These are phyloP conservation scores for Corrigiola litoralis DNA, from an alignment of 179 eudicot species.

Conservation along the genomic window DNA sequence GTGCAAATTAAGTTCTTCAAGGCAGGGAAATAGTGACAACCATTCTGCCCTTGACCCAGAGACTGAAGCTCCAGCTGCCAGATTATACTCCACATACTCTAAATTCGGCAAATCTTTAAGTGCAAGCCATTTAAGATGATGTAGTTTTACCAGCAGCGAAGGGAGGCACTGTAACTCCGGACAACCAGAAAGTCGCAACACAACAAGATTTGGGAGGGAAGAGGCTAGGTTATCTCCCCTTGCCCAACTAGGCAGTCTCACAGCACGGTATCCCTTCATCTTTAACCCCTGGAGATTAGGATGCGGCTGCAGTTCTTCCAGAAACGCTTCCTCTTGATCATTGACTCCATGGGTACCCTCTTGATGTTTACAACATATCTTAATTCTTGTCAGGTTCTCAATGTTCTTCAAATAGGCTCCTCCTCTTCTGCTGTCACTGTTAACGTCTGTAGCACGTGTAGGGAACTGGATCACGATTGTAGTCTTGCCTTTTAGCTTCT, in stretches of 20 bases:
- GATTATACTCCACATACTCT: slow-evolving; percentile 2
- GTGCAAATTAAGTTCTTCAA: not conserved
- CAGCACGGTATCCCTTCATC: not conserved
- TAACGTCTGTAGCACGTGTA: no score
- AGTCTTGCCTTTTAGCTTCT: not conserved
- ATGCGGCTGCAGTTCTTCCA: slow-evolving; percentile 20
- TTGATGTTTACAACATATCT: rapidly evolving
- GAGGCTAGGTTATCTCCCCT: not conserved
- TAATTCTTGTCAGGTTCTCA: not conserved
- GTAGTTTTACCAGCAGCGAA: not conserved
- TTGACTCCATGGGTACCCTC: not conserved
- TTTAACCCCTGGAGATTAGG: slow-evolving; percentile 2
- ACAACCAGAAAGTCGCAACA: not conserved
- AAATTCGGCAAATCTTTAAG: not conserved
- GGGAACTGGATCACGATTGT: not conserved
- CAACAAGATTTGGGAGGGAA: not conserved
- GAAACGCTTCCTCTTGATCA: not conserved
- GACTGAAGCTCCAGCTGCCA: no score
- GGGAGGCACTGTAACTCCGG: not conserved
- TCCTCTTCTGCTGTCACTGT: not conserved
- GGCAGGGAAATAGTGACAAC: not conserved
- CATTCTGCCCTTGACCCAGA: not conserved
- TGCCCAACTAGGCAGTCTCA: not conserved
- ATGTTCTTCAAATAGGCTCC: not conserved
- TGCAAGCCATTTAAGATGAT: not conserved